phyloP scores from a whole-genome alignment of 305 asterid genomes.

The Solanum hybrid region DNA sequence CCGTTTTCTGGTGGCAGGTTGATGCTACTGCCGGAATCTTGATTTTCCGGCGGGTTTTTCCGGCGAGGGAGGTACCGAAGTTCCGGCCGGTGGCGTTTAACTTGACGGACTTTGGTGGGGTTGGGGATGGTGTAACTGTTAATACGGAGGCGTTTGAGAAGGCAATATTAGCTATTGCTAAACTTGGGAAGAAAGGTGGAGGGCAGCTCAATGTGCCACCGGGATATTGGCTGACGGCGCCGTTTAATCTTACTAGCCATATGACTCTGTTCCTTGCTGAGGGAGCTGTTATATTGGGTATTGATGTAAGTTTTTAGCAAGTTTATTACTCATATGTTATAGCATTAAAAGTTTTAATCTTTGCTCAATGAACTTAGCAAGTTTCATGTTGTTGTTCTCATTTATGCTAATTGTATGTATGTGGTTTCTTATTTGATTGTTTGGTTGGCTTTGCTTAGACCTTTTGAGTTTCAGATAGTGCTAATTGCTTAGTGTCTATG shows the following conservation, averaged over 20 bases:
- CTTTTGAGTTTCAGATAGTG: not conserved
- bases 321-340: not conserved
- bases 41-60: conserved; percentile 33
- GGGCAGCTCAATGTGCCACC: conserved; percentile 92
- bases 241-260: conserved; percentile 85
- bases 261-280: conserved; percentile 83
- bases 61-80: conserved; percentile 35
- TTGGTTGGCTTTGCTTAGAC: not conserved
- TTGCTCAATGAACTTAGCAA: not conserved
- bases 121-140: conserved; percentile 74
- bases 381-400: not conserved
- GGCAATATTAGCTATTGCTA: conserved; percentile 60
- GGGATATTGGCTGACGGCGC: conserved; percentile 83
- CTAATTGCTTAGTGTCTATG: not conserved
- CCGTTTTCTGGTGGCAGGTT: conserved; percentile 56
- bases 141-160: conserved; percentile 75
- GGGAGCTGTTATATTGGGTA: conserved; percentile 73
- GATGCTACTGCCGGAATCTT: conserved; percentile 33
- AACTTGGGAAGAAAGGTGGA: conserved; percentile 62
- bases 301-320: conserved; percentile 45
- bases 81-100: conserved; percentile 55
- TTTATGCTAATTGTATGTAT: not conserved
- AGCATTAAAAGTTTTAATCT: not conserved
- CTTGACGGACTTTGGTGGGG: conserved; percentile 79
- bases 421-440: not conserved